These are phyloP conservation scores for Pseudoscleropodium purum DNA, from an alignment of 225 moss, liverwort and hornwort species.

Conservation along the genomic window DNA sequence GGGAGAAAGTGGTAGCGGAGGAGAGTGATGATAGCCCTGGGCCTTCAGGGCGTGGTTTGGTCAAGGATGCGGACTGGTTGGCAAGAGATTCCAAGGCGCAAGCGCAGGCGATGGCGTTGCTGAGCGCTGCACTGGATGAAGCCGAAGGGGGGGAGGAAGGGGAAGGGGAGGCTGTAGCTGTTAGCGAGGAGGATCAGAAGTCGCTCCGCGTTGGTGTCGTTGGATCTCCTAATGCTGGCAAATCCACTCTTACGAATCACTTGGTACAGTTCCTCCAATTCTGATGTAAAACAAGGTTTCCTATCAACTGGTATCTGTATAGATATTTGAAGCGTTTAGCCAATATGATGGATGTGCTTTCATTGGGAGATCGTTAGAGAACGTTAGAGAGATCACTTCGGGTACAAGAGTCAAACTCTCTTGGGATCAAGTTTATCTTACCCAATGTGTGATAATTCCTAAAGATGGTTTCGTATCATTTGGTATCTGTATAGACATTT, in stretches of 20 bases:
- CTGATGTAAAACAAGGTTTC: background rate
- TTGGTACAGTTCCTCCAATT: conserved; percentile 37
- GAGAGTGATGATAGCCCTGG: conserved; percentile 14
- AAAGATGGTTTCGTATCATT: background rate
- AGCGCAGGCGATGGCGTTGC: conserved; percentile 64
- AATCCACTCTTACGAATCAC: conserved; percentile 80
- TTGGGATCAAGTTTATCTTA: background rate
- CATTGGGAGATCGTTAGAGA: background rate
- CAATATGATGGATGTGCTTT: background rate
- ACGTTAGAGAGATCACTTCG: background rate
- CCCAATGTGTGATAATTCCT: background rate
- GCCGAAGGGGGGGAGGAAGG: background rate
- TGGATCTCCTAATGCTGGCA: conserved; percentile 92
- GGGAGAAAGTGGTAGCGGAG: conserved; percentile 5
- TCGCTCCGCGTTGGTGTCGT: conserved; percentile 83
- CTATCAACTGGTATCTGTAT: background rate
- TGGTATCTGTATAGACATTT: background rate
- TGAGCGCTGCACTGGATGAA: conserved; percentile 68
- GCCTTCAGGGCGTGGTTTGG: conserved; percentile 14
- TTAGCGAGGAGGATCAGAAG: conserved; percentile 61
- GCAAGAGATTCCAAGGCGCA: conserved; percentile 23
- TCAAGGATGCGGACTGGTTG: conserved; percentile 20
- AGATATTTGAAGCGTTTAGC: background rate
- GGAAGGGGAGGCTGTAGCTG: conserved; percentile 9
- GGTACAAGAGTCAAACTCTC: background rate